Percentiles rank a stretch among this genome's conserved stretches.
phyloP scores from a whole-genome alignment of 805 yeast species.

The Yamadazyma ubonensis region DNA sequence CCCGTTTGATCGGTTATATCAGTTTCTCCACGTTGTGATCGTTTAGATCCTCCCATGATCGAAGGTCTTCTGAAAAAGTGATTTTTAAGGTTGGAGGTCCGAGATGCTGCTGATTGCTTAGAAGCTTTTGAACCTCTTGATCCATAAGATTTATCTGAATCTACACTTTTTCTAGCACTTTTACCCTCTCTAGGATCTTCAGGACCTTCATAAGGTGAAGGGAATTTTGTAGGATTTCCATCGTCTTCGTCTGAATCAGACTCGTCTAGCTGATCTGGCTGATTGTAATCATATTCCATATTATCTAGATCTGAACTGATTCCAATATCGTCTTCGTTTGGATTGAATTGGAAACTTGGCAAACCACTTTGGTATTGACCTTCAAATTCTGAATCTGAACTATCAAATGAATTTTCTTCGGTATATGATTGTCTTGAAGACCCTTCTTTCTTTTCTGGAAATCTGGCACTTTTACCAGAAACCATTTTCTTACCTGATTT shows the following conservation, averaged over 20 bases:
- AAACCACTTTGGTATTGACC: constrained; percentile 12
- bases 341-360: constrained; percentile 23
- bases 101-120: constrained; percentile 14
- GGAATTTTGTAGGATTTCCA: neutral
- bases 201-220: neutral
- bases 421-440: constrained; percentile 26
- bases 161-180: constrained; percentile 5
- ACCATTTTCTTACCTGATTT: constrained; percentile 23
- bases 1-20: constrained; percentile 25
- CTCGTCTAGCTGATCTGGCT: constrained; percentile 15
- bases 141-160: constrained; percentile 1
- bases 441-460: constrained; percentile 27
- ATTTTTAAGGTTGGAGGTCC: constrained; percentile 9
- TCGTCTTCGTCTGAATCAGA: constrained; percentile 14
- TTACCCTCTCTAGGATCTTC: neutral
- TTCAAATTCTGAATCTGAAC: constrained; percentile 5
- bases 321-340: constrained; percentile 2
- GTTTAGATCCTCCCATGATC: constrained; percentile 7
- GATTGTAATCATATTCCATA: neutral
- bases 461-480: constrained; percentile 13
- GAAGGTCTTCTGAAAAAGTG: constrained; percentile 15
- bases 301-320: constrained; percentile 1
- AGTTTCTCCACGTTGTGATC: constrained; percentile 14
- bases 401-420: too few relatives aligned
- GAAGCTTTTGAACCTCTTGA: constrained; percentile 6